Evolutionary conservation across 441 rosid genomes (phyloP).

Genomic region (Adansonia gregorii): DNA sequence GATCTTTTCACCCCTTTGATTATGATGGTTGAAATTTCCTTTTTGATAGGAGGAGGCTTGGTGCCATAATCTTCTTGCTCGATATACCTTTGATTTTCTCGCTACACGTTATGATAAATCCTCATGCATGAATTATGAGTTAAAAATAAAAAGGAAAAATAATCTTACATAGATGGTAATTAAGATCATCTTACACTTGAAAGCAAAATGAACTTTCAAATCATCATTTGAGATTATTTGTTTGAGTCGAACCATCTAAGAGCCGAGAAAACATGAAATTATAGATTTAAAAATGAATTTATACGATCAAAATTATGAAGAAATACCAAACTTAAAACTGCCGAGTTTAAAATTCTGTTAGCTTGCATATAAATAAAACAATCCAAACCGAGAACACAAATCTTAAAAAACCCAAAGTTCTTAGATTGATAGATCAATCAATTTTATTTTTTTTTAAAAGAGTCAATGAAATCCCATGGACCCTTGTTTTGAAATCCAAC

Average conservation of each 20-base stretch:
- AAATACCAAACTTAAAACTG: not conserved
- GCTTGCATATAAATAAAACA: not conserved
- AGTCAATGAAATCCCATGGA: no score
- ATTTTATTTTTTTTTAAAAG: no score
- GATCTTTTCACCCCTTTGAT: constrained; percentile 2
- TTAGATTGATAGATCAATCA: not conserved
- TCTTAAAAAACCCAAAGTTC: not conserved
- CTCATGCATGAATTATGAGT: not conserved
- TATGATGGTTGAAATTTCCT: not conserved
- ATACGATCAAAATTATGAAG: not conserved
- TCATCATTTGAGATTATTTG: not conserved
- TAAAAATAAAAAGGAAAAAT: no score
- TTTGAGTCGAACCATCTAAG: not conserved
- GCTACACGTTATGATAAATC: not conserved
- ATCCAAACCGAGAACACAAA: not conserved
- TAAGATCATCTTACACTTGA: not conserved
- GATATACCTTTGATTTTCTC: not conserved
- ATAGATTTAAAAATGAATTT: not conserved
- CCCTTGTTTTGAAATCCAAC: no score
- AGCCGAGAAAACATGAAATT: not conserved
- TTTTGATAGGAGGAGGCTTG: not conserved
- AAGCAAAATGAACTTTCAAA: not conserved
- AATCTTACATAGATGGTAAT: no score
- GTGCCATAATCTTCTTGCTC: not conserved
- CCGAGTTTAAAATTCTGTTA: not conserved